A percentile compares a stretch with the other conserved stretches of the same genome.
Evolutionary conservation across 2,329 filamentous ascomycete species (phyloP).

Genomic region (Fusarium miscanthi): DNA sequence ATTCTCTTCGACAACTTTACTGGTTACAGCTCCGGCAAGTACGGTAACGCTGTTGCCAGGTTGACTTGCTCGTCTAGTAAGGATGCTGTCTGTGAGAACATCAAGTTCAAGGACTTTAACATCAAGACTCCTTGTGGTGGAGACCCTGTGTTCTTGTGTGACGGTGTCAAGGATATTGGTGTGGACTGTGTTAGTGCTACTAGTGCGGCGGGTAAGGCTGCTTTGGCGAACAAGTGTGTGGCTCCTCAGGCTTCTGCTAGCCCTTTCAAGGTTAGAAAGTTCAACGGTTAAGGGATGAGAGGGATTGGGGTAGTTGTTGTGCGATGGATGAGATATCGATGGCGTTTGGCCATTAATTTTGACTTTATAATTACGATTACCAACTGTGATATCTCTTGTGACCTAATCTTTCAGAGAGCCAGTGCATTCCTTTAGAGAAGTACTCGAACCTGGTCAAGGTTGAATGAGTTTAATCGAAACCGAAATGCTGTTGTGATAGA

Average conservation of each 20-base stretch:
- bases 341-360: background rate
- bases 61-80: slow-evolving; percentile 38
- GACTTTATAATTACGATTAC: background rate
- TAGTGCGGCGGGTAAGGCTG: slow-evolving; percentile 34
- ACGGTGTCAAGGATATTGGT: slow-evolving; percentile 39
- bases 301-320: background rate
- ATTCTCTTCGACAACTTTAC: slow-evolving; percentile 43
- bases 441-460: fast-evolving
- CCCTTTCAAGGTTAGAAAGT: slow-evolving; percentile 32
- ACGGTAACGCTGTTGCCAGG: slow-evolving; percentile 36
- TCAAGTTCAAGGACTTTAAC: slow-evolving; percentile 40
- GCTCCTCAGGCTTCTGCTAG: slow-evolving; percentile 27
- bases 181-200: slow-evolving; percentile 35
- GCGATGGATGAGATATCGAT: background rate
- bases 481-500: background rate
- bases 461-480: fast-evolving
- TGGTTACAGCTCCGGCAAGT: slow-evolving; percentile 40
- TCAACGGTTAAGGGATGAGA: background rate
- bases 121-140: slow-evolving; percentile 38
- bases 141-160: slow-evolving; percentile 36
- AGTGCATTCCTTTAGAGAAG: fast-evolving
- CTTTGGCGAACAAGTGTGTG: slow-evolving; percentile 36
- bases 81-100: slow-evolving; percentile 43
- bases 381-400: background rate
- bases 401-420: fast-evolving